Percentiles rank a stretch among this genome's conserved stretches.
Evolutionary conservation across 2,329 filamentous ascomycete species (phyloP).

Genomic region (Cadophora gregata): DNA sequence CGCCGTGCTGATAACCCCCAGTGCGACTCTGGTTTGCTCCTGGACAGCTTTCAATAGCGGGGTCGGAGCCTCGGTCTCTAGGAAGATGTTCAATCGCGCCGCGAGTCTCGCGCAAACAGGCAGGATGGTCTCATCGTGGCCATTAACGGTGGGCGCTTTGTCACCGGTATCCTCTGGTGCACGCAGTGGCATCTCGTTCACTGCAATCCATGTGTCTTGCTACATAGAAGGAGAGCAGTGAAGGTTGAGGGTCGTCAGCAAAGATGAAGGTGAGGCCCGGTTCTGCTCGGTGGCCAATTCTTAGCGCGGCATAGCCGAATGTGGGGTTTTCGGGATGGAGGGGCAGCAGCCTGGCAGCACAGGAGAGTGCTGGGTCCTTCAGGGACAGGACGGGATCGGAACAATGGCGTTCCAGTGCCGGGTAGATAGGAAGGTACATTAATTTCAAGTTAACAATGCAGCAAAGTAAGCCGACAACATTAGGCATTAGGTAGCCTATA

Average conservation of each 20-base stretch:
- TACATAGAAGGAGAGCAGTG: slow-evolving; percentile 9
- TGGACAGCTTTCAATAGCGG: slow-evolving; percentile 57
- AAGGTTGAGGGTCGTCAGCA: slow-evolving; percentile 21
- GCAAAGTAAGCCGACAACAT: background rate
- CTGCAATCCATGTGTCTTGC: slow-evolving; percentile 36
- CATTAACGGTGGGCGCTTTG: slow-evolving; percentile 32
- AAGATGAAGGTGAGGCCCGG: slow-evolving; percentile 13
- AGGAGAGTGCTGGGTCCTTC: background rate
- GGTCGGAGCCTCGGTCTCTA: slow-evolving; percentile 37
- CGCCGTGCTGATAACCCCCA: slow-evolving; percentile 77
- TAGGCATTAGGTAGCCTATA: background rate
- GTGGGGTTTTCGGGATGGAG: slow-evolving; percentile 21
- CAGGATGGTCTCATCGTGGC: slow-evolving; percentile 33
- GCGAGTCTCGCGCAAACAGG: slow-evolving; percentile 40
- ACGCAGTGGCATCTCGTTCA: slow-evolving; percentile 40
- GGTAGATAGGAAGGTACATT: background rate
- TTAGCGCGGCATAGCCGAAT: slow-evolving; percentile 28
- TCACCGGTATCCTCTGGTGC: slow-evolving; percentile 37
- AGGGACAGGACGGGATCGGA: background rate
- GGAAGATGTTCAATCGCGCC: slow-evolving; percentile 39
- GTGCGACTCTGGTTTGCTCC: slow-evolving; percentile 72
- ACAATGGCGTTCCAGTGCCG: background rate
- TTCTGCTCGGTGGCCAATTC: slow-evolving; percentile 13
- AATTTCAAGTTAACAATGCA: slow-evolving; percentile 1
- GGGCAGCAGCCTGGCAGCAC: background rate